Evolutionary conservation across 768 basidiomycete genomes (phyloP), one percentile per base, ranked within the genome.

Genomic region (Termitomyces sp.): DNA sequence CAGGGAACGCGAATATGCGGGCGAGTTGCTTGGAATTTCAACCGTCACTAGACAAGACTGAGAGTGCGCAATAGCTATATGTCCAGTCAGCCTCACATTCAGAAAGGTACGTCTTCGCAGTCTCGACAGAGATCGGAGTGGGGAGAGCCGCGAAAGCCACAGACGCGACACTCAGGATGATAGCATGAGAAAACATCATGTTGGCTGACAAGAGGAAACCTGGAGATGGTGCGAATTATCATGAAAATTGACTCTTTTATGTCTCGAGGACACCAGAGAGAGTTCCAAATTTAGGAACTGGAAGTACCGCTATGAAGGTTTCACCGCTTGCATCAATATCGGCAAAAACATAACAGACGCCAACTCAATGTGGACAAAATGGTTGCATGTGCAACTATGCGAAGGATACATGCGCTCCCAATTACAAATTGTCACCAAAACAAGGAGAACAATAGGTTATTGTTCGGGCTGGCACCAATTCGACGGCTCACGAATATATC

Each of bases 101-200:
- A 34, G 72, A 66, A 5, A 76, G 65, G 52, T 74, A 74, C 2
- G 67, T 67, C 49, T 64, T 67, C 1, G 75, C 75, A 18, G 72
- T 73, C 13, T 72, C 64, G 13, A 58, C 69, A 44, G 63, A 61
- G 20, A 74, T 67, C 5, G 70, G 69, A 9, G 69, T 71, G 16
- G 74, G 73, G 20, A 73, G 61, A 5, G 52, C 41, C 1, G 68
- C 66, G 14, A 65, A 53, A 26, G 60, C 60, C 13, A 58, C 44
- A 6, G 64, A 55, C 27, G 62, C 50, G 24, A 57, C 50, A 27
- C 60, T 57, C n/a, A 67, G 47, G 26, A 66, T 34, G 22, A 69
- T 43, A 26, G 56, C 32, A 47, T 47, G 48, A 29, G 27, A 8
- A 42, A 62, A 41, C 32, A 56, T 44, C 63, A 64, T 65, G 57